A percentile compares a stretch with the other conserved stretches of the same genome.
Evolutionary conservation across 2,329 filamentous ascomycete genomes (phyloP).

Genomic region (Cytospora mali): DNA sequence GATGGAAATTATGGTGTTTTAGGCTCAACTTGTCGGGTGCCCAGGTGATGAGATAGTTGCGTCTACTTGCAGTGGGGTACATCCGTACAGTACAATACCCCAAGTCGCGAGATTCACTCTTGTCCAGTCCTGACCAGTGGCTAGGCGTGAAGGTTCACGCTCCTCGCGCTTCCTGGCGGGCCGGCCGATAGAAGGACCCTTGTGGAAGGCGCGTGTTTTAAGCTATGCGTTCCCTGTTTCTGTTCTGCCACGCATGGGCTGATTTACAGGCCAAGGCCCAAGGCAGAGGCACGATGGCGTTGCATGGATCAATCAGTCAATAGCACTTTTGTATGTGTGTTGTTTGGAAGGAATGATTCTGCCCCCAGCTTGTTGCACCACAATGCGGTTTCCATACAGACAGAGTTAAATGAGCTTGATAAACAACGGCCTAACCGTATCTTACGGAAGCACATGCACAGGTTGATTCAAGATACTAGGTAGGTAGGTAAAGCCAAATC

Average conservation of each 20-base stretch:
- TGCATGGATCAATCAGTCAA: not conserved
- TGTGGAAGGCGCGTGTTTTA: constrained; percentile 24
- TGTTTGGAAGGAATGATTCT: not conserved
- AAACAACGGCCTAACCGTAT: not conserved
- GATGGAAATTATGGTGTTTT: constrained; percentile 17
- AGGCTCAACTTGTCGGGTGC: constrained; percentile 10
- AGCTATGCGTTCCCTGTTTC: constrained; percentile 14
- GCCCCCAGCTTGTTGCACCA: not conserved
- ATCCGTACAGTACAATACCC: too few relatives aligned
- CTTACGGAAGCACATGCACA: constrained; percentile 2
- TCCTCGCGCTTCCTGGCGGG: constrained; percentile 22
- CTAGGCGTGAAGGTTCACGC: constrained; percentile 14
- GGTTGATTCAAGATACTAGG: not conserved
- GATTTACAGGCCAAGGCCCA: not conserved
- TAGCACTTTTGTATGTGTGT: not conserved
- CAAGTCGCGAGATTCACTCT: constrained; percentile 15
- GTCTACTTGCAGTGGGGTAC: not conserved
- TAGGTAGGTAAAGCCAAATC: constrained; percentile 6
- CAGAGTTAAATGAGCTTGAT: constrained; percentile 4
- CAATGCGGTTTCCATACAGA: constrained; percentile 11
- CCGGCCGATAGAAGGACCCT: constrained; percentile 18
- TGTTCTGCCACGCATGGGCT: constrained; percentile 7
- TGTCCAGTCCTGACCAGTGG: constrained; percentile 20
- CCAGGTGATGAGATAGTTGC: not conserved
- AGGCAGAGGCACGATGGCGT: not conserved